A percentile compares a stretch with the other conserved stretches of the same genome.
These are phyloP conservation scores for Saccharomycopsis fodiens DNA, from an alignment of 805 yeast genomes.

Conservation along the genomic window DNA sequence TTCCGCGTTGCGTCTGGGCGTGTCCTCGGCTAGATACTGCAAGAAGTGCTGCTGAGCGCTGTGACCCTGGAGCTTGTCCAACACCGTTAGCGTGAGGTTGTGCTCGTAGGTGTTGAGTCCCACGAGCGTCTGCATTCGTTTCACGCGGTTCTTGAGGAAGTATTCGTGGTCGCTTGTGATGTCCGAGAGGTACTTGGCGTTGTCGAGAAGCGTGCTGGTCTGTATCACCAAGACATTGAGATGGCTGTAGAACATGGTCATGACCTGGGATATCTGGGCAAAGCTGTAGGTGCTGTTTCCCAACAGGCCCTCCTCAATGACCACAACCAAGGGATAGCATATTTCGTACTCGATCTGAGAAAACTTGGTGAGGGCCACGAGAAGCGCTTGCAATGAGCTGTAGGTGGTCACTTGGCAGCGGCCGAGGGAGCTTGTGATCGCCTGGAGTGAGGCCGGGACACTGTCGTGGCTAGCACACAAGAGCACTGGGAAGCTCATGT, in stretches of 20 bases:
- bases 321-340: conserved; percentile 8
- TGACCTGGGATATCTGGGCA: background rate
- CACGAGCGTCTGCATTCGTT: conserved; percentile 35
- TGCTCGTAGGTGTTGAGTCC: conserved; percentile 28
- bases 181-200: background rate
- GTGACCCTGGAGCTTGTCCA: conserved; percentile 9
- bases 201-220: background rate
- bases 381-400: background rate
- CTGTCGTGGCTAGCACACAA: background rate
- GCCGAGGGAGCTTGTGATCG: background rate
- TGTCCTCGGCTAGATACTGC: background rate
- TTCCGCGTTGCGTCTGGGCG: background rate
- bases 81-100: conserved; percentile 24
- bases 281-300: background rate
- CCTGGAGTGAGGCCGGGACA: background rate
- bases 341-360: conserved; percentile 8
- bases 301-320: background rate
- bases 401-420: background rate
- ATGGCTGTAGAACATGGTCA: conserved; percentile 3
- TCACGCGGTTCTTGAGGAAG: conserved; percentile 26
- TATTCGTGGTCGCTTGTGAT: background rate
- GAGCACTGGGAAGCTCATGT: conserved; percentile 1
- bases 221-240: conserved; percentile 4
- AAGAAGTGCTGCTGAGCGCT: background rate
- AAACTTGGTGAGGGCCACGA: background rate